These are phyloP conservation scores for Gardenia jasminoides DNA, from an alignment of 257 asterid genomes.

Conservation along the genomic window DNA sequence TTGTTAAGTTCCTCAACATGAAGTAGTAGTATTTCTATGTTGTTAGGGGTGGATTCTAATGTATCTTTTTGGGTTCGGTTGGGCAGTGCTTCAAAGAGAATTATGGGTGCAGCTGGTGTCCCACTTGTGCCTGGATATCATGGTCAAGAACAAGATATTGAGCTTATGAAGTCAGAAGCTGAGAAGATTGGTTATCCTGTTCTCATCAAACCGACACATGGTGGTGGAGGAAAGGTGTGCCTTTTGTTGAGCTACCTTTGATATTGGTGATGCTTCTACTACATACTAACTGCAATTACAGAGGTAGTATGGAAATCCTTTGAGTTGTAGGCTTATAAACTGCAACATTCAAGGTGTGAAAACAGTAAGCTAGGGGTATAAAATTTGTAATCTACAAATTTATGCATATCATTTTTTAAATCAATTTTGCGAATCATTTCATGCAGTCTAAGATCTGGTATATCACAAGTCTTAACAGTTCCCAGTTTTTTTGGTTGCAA, in stretches of 20 bases:
- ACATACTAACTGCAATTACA: not conserved
- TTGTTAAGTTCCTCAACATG: not conserved
- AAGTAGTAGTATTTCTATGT: not conserved
- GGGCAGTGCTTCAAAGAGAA: slow-evolving; percentile 92
- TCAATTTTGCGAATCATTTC: not conserved
- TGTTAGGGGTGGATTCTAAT: not conserved
- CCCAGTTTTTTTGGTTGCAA: not conserved
- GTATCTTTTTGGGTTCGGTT: slow-evolving; percentile 9
- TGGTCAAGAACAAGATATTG: slow-evolving; percentile 86
- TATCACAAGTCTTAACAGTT: not conserved
- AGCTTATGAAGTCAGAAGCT: slow-evolving; percentile 86
- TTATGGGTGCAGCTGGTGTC: slow-evolving; percentile 99
- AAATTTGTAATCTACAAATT: not conserved
- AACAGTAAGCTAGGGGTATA: not conserved
- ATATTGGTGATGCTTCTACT: no score
- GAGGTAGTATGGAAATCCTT: not conserved
- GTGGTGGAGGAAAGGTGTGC: slow-evolving; percentile 97
- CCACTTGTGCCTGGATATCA: slow-evolving; percentile 99
- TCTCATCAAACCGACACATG: slow-evolving; percentile 96
- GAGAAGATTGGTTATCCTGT: slow-evolving; percentile 94
- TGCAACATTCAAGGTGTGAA: not conserved
- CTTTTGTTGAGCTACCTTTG: slow-evolving; percentile 17
- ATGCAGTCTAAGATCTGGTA: not conserved
- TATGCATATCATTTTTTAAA: not conserved
- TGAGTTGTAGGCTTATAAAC: not conserved